Conservation (phyloP, 1,139 yeast genomes). For the Kodamaea sp. region DNA sequence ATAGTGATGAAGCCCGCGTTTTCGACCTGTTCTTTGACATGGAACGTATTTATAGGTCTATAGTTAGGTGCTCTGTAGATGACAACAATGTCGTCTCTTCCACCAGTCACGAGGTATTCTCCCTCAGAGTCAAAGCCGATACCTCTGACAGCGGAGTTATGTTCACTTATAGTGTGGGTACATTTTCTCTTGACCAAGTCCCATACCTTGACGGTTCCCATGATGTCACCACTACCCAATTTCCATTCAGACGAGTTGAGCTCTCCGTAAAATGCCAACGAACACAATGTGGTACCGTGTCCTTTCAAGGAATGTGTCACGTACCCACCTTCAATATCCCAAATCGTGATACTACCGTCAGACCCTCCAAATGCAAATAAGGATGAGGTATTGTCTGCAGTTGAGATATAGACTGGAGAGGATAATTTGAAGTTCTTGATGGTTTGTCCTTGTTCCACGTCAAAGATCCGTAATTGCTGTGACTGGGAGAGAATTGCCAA, state of each 20-base stretch:
- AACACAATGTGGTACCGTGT: slow-evolving; percentile 90
- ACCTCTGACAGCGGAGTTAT: slow-evolving; percentile 85
- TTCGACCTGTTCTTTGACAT: slow-evolving; percentile 80
- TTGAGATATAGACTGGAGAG: slow-evolving; percentile 80
- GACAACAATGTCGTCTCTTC: slow-evolving; percentile 81
- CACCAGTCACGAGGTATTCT: slow-evolving; percentile 69
- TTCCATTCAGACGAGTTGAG: slow-evolving; percentile 72
- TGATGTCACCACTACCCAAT: slow-evolving; percentile 84
- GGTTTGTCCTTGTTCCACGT: slow-evolving; percentile 45
- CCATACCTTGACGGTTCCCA: slow-evolving; percentile 88
- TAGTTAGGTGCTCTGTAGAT: slow-evolving; percentile 56
- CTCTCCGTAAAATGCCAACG: slow-evolving; percentile 73
- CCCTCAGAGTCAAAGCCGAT: slow-evolving; percentile 62
- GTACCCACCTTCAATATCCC: slow-evolving; percentile 88
- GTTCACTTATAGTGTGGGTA: slow-evolving; percentile 66
- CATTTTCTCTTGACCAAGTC: slow-evolving; percentile 81
- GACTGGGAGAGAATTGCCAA: slow-evolving; percentile 81
- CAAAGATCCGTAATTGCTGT: slow-evolving; percentile 73
- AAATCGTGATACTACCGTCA: slow-evolving; percentile 88
- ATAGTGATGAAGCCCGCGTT: slow-evolving; percentile 64
- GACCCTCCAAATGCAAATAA: slow-evolving; percentile 93
- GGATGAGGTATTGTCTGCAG: slow-evolving; percentile 78
- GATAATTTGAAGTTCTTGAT: slow-evolving; percentile 59
- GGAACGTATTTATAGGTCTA: slow-evolving; percentile 64
- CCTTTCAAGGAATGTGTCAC: slow-evolving; percentile 91